Base-by-base conservation (phyloP, 345 rosid genomes). In the Eucalyptus sp. region DNA sequence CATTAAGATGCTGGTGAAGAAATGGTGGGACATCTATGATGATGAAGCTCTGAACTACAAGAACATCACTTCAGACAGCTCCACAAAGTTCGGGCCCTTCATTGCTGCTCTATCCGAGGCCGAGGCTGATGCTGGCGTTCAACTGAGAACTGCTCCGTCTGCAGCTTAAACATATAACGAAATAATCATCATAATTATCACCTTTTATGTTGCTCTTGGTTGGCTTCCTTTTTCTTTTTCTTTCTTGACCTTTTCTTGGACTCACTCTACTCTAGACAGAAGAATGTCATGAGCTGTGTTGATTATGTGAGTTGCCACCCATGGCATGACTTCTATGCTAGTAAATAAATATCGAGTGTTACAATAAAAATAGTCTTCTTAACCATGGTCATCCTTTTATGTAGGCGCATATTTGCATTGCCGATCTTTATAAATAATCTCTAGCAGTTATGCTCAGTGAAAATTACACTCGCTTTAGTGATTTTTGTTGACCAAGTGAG, bases 1-100 rank as follows among this genome's bases (percentile, higher is more conserved):
- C 87, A 93, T 97, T 24, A 95, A 97, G 92, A 92, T 90, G 94
- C 86, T 96, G 58, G 96, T 96, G 86, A 87, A 95, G 88, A 95
- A 92, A 88, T 97, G 99, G 99, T 94, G 96, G 97, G 96, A 96
- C 43, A 90, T 96, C 31, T 97, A 96, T 92, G 91, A 93, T 12
- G 99, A 97, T 18, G 94, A 89, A 54, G 93, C 98, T 4, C 86
- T 97, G 91, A 93, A 95, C 60, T 92, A 93, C 91, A 89, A 90
- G 92, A 91, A 88, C 43, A 80, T 91, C 48, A 17, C 37, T 14
- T 89, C 52, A 11, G 89, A 94, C 88, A 71, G 86, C 50, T 62
- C 92, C 8, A 88, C 89, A 86, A 92, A 93, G 54, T 86, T 93
- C 86, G 89, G 92, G 87, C 94, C 94, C 6, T 91, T 93, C 52